Percentiles rank a stretch among this genome's conserved stretches.
Evolutionary conservation across 768 basidiomycete species (phyloP).

Genomic region (Phallus indusiatus): DNA sequence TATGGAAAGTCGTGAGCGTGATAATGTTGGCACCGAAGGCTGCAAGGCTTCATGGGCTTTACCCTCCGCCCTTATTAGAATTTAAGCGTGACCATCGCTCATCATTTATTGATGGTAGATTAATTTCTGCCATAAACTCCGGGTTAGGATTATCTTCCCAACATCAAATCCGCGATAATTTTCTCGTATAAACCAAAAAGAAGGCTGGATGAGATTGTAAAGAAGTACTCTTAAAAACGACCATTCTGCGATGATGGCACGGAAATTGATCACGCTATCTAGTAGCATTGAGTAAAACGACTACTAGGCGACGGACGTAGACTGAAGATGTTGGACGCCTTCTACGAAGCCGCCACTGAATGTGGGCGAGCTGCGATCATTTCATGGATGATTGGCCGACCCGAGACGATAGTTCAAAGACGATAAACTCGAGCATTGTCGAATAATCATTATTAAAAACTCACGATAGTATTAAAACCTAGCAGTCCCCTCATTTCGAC

Average conservation of each 20-base stretch:
- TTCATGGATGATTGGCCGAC: too few species aligned
- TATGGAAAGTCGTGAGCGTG: neutral
- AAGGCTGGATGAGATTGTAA: constrained; percentile 24
- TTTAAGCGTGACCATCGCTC: too few species aligned
- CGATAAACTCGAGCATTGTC: too few species aligned
- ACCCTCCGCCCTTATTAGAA: too few species aligned
- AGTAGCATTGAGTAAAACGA: constrained; percentile 13
- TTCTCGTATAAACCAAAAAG: constrained; percentile 23
- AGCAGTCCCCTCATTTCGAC: too few species aligned
- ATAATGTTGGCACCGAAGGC: neutral
- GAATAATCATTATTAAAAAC: too few species aligned
- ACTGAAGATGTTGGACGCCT: constrained; percentile 31
- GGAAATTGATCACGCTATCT: constrained; percentile 20
- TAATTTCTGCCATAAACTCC: constrained; percentile 38
- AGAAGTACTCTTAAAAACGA: constrained; percentile 12
- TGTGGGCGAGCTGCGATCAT: neutral
- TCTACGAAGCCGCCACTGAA: constrained; percentile 52
- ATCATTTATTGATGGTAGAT: neutral
- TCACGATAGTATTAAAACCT: too few species aligned
- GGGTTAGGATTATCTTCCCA: constrained; percentile 34
- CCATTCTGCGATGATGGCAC: constrained; percentile 25
- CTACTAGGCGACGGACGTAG: constrained; percentile 28
- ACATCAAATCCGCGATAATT: constrained; percentile 24
- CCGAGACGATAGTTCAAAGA: neutral
- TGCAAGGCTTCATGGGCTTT: neutral